Evolutionary conservation across 768 basidiomycete species (phyloP), one percentile per base, ranked within the genome.

Genomic region (Roridomyces roridus): DNA sequence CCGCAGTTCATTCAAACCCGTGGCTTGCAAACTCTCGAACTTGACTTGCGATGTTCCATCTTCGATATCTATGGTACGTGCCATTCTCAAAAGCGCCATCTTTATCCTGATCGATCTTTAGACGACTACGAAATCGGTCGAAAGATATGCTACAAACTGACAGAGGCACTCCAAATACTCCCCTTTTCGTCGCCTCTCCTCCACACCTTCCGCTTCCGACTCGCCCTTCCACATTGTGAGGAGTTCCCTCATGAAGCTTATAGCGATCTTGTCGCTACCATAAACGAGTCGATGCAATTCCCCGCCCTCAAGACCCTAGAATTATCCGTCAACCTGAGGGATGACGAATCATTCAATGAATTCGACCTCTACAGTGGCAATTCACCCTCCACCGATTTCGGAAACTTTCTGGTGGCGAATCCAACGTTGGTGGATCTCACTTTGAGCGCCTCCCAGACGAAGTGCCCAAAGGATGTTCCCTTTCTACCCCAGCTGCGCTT

Each of bases 101-200:
- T 28, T n/a, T 8, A 23, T 8, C 15, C 24, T 20, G 15, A 14
- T 42, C 5, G 31, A 12, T 7, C 7, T 17, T n/a, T 21, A 17
- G 21, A 7, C 35, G 40, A 48, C 8, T 3, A 40, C 8, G 35
- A 44, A 2, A 24, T 11, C 24, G 35, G 7, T 8, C 17, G 43
- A 3, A 31, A 18, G 24, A 4, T 51, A 6, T 51, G 34, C 36
- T 40, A 15, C 36, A 50, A 40, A 37, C 11, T 57, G 9, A 31
- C 41, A 12, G 48, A 57, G 24, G 41, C 47, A 18, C 20, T 57
- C 1, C 47, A 57, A 21, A 37, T 36, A 36, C 48, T 57, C 2
- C 55, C 55, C 0, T 36, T 28, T 0, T 25, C 47, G 14, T 56
- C 46, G 8, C 55, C 48, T 5, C 55, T 50, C 35, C 34, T 57